Percentiles rank a stretch among this genome's conserved stretches.
phyloP scores from a whole-genome alignment of 179 eudicot genomes.

The Silene vulgaris region DNA sequence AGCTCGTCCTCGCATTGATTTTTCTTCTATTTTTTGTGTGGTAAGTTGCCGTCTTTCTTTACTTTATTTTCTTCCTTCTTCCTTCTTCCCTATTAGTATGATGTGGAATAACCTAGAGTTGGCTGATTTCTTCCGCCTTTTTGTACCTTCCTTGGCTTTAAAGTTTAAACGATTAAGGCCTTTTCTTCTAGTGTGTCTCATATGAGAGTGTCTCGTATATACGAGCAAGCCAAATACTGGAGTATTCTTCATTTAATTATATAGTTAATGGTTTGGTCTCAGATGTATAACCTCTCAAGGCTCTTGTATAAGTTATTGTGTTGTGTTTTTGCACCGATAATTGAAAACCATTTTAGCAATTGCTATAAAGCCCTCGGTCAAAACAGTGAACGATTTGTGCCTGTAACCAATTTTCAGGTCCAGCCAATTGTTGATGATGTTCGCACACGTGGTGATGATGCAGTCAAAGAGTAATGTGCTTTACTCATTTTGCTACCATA shows the following conservation, averaged over 20 bases:
- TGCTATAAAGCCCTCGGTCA: not conserved
- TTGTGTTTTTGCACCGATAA: not conserved
- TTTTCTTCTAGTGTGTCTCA: not conserved
- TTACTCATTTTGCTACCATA: conserved; percentile 6
- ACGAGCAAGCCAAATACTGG: not conserved
- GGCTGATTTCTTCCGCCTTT: not conserved
- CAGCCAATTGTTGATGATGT: conserved; percentile 93
- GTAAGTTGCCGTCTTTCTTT: conserved; percentile 36
- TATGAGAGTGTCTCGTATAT: not conserved
- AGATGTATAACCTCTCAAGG: not conserved
- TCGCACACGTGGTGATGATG: conserved; percentile 78
- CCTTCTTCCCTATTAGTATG: not conserved
- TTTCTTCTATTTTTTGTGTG: conserved; percentile 72
- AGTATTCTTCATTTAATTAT: not conserved
- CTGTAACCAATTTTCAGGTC: conserved; percentile 42
- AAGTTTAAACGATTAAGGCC: too few relatives aligned
- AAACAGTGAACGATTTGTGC: not conserved
- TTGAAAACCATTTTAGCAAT: not conserved
- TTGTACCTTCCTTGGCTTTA: not conserved
- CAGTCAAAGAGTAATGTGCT: conserved; percentile 76
- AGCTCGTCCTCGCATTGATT: conserved; percentile 93
- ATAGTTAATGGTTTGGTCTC: not conserved
- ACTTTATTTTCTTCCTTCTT: not conserved
- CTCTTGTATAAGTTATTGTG: not conserved
- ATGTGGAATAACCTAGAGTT: not conserved